A percentile compares a stretch with the other conserved stretches of the same genome.
These are phyloP conservation scores for Colletotrichum liriopes DNA, from an alignment of 2,329 filamentous ascomycete species.

Conservation along the genomic window DNA sequence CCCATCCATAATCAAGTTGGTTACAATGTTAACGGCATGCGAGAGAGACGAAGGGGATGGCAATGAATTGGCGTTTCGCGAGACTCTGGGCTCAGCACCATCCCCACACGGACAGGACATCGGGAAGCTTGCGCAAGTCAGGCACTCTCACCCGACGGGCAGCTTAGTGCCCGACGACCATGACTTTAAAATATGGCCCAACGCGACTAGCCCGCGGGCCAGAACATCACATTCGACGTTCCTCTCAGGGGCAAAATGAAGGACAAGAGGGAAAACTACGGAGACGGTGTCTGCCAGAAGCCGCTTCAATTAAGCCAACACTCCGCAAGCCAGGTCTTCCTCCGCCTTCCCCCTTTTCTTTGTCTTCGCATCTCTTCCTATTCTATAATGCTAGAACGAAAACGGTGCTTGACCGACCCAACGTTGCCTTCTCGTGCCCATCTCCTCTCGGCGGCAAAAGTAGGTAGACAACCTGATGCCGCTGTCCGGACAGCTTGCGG, in stretches of 20 bases:
- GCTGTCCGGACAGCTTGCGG: conserved; percentile 29
- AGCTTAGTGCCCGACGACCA: conserved; percentile 19
- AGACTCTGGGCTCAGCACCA: conserved; percentile 4
- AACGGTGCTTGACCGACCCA: conserved; percentile 13
- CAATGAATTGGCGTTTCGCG: neutral
- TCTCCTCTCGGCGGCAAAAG: conserved; percentile 40
- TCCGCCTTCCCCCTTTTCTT: neutral
- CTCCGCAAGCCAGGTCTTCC: conserved; percentile 33
- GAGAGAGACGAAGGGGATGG: neutral
- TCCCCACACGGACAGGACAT: neutral
- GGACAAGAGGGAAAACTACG: conserved; percentile 8
- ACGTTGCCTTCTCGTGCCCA: conserved; percentile 16
- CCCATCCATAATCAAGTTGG: conserved; percentile 10
- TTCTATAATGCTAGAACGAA: conserved; percentile 32
- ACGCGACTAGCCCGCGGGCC: neutral
- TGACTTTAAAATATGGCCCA: neutral
- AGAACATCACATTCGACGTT: conserved; percentile 17
- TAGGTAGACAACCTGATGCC: conserved; percentile 23
- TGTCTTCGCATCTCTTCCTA: conserved; percentile 6
- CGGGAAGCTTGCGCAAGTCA: neutral
- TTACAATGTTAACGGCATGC: neutral
- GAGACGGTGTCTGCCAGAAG: conserved; percentile 30
- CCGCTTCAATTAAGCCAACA: conserved; percentile 37
- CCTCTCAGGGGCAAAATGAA: neutral
- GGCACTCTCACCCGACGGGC: neutral